These are phyloP conservation scores for Capillidium heterosporum DNA, from an alignment of 371 early-diverging fungal genomes.

Conservation along the genomic window DNA sequence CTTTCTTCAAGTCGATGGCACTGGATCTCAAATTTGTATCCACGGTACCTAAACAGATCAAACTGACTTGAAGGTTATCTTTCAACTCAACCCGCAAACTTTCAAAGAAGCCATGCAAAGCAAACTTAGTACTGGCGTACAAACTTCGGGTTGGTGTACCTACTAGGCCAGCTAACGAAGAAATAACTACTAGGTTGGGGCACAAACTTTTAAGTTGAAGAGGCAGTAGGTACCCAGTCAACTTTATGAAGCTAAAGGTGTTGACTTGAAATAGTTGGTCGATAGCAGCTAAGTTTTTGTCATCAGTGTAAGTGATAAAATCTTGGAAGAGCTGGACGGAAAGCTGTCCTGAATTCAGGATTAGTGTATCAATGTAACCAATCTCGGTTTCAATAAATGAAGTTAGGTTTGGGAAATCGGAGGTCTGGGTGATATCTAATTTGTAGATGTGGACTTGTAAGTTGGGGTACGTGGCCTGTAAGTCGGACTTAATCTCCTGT, in stretches of 20 bases:
- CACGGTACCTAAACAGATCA: slow-evolving; percentile 61
- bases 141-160: slow-evolving; percentile 69
- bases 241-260: slow-evolving; percentile 34
- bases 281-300: slow-evolving; percentile 10
- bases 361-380: slow-evolving; percentile 35
- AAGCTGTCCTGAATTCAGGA: slow-evolving; percentile 50
- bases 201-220: slow-evolving; percentile 19
- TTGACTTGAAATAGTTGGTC: slow-evolving; percentile 28
- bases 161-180: slow-evolving; percentile 58
- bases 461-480: neutral
- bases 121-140: slow-evolving; percentile 67
- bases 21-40: slow-evolving; percentile 47
- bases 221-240: slow-evolving; percentile 34
- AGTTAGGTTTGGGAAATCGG: too few relatives aligned
- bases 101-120: slow-evolving; percentile 69
- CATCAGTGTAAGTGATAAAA: slow-evolving; percentile 8
- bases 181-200: slow-evolving; percentile 51
- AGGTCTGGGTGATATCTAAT: too few relatives aligned
- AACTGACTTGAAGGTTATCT: slow-evolving; percentile 29
- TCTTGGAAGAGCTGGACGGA: slow-evolving; percentile 38
- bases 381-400: too few relatives aligned
- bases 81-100: slow-evolving; percentile 60
- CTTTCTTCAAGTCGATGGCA: slow-evolving; percentile 32
- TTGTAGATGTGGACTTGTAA: too few relatives aligned
- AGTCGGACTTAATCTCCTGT: slow-evolving; percentile 12